phyloP scores from a whole-genome alignment of 2,329 filamentous ascomycete species.

The Colletotrichum spaethianum region DNA sequence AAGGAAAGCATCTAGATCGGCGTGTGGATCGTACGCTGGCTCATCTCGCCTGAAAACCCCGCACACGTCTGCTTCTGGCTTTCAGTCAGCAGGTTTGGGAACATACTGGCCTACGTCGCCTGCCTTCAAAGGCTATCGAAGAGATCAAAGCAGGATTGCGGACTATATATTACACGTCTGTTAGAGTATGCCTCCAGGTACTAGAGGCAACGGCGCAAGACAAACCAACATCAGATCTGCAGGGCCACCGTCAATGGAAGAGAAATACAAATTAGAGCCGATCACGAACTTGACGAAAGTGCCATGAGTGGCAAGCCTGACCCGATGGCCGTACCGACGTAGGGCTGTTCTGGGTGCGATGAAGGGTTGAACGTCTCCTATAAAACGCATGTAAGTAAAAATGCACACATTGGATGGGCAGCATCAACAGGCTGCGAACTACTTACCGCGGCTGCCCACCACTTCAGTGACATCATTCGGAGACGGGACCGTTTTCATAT shows the following conservation, averaged over 20 bases:
- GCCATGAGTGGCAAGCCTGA: conserved; percentile 62
- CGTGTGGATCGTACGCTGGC: conserved; percentile 66
- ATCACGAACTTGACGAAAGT: conserved; percentile 65
- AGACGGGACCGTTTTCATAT: background rate
- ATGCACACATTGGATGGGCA: background rate
- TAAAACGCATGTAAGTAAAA: background rate
- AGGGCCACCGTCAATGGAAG: conserved; percentile 66
- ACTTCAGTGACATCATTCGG: conserved; percentile 42
- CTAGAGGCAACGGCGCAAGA: conserved; percentile 52
- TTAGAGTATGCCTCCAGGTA: conserved; percentile 48
- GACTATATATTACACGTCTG: conserved; percentile 47
- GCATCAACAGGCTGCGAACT: background rate
- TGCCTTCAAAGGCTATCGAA: conserved; percentile 45
- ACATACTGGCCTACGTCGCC: conserved; percentile 67
- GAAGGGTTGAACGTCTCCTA: conserved; percentile 65
- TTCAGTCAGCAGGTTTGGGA: conserved; percentile 77
- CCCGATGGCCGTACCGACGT: conserved; percentile 57
- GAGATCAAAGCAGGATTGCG: conserved; percentile 50
- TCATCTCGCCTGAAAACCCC: conserved; percentile 77
- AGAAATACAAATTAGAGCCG: conserved; percentile 65
- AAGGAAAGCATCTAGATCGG: conserved; percentile 65
- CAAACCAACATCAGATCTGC: conserved; percentile 55
- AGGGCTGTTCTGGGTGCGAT: conserved; percentile 61
- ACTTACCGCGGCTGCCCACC: conserved; percentile 40
- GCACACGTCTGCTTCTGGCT: conserved; percentile 69